Conservation (phyloP, 2,329 filamentous ascomycete species). For the Periconia macrospinosa region DNA sequence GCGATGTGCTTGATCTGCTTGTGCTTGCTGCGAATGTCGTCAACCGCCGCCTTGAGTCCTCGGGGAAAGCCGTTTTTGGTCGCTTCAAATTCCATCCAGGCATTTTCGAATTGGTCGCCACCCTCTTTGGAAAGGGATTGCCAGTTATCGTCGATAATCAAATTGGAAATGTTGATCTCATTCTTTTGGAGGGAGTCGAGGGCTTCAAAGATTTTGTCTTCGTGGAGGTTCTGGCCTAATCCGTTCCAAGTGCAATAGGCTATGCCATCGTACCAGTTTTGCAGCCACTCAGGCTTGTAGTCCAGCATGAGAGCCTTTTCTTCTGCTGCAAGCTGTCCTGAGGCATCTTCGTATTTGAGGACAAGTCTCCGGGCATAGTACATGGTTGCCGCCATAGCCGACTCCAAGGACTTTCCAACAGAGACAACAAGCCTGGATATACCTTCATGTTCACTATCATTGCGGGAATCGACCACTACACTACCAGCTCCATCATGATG, state of each 20-base stretch:
- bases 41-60: constrained; percentile 73
- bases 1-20: constrained; percentile 79
- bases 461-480: constrained; percentile 70
- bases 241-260: constrained; percentile 98
- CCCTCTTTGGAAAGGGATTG: constrained; percentile 49
- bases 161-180: constrained; percentile 74
- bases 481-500: constrained; percentile 66
- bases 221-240: constrained; percentile 79
- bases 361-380: constrained; percentile 79
- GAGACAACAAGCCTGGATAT: constrained; percentile 69
- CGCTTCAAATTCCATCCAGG: constrained; percentile 84
- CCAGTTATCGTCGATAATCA: constrained; percentile 99
- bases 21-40: constrained; percentile 68
- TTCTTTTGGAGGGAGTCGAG: constrained; percentile 70
- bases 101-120: constrained; percentile 43
- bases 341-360: constrained; percentile 47
- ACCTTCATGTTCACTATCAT: constrained; percentile 63
- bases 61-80: constrained; percentile 76
- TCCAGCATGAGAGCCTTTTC: constrained; percentile 51
- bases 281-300: constrained; percentile 68
- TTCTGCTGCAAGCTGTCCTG: constrained; percentile 51
- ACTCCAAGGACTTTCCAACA: constrained; percentile 71
- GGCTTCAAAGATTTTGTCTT: constrained; percentile 76
- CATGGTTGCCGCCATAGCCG: constrained; percentile 77
- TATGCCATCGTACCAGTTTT: constrained; percentile 89